Evolutionary conservation across 352 stramenopile genomes (phyloP), one percentile per base, ranked within the genome.

Genomic region (Phytopythium kandeliae): DNA sequence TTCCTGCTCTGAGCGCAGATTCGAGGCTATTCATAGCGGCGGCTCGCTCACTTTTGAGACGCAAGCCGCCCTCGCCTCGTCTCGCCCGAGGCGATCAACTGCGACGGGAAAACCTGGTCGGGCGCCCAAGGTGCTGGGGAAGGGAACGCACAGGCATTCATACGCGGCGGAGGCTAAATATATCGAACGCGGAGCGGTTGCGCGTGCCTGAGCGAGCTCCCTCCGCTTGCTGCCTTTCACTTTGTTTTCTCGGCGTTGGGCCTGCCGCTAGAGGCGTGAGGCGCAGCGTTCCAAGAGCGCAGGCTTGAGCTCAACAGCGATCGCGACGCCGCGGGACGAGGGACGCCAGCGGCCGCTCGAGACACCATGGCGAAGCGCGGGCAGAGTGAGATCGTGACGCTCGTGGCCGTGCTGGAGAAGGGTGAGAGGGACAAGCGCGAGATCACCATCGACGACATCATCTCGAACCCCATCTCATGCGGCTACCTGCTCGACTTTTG

Each of bases 401-500:
- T 89, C 34, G 69, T 86, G 24, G 71, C 69, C 30, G 74, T 86
- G 52, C 53, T 89, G 22, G 75, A 89, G 55, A 89, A 89, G 51
- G 72, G 70, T 19, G 34, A 52, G 26, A 84, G 81, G 54, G 74
- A 89, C 62, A 90, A 78, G 59, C 75, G 79, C 44, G 82, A 91
- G 54, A 88, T 93, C 58, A 74, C 62, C 31, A 89, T 91, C 62
- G 78, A 91, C 49, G 79, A 91, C 47, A 89, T 93, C 52, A 90
- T 89, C 60, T 83, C 76, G 24, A 92, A 92, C 57, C 82, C 82
- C n/a, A 65, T 92, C 51, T 89, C 82, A 31, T 89, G 79, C 53
- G 82, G 79, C 50, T 93, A 90, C 30, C 54, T 93, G 47, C 76
- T 93, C 50, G 79, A 91, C 58, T 93, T 89, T 75, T 93, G 79